phyloP scores from a whole-genome alignment of 2,329 filamentous ascomycete species.

The Simplicillium sp. region DNA sequence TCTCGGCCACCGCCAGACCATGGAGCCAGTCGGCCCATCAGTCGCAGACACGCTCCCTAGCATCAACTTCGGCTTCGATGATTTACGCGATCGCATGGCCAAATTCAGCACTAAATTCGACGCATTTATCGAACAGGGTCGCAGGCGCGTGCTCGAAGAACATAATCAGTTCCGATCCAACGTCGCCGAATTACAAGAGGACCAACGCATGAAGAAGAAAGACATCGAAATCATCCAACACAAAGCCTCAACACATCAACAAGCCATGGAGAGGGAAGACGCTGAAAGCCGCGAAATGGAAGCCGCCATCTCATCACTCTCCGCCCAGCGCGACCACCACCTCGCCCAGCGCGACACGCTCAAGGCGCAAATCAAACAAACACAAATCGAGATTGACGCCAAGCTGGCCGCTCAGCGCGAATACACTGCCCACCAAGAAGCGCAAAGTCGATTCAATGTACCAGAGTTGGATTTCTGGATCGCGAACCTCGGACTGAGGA shows the following conservation, averaged over 20 bases:
- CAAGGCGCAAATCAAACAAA: conserved; percentile 52
- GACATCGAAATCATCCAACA: conserved; percentile 75
- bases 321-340: conserved; percentile 51
- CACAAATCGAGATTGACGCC: conserved; percentile 60
- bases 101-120: conserved; percentile 89
- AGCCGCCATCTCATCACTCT: conserved; percentile 47
- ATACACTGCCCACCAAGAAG: conserved; percentile 66
- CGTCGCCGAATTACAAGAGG: conserved; percentile 83
- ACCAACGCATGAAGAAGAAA: conserved; percentile 80
- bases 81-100: conserved; percentile 88
- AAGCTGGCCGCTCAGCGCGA: conserved; percentile 62
- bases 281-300: conserved; percentile 72
- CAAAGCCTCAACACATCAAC: conserved; percentile 61
- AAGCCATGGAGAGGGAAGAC: conserved; percentile 66
- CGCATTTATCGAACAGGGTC: conserved; percentile 82
- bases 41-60: conserved; percentile 73
- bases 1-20: conserved; percentile 46
- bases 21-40: conserved; percentile 50
- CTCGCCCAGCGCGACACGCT: conserved; percentile 46
- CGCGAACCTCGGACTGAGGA: conserved; percentile 75
- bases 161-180: conserved; percentile 90
- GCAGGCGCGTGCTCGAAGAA: conserved; percentile 84
- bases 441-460: conserved; percentile 78
- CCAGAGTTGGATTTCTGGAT: conserved; percentile 97
- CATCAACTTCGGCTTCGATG: conserved; percentile 93